These are phyloP conservation scores for Vaccinium darrowii DNA, from an alignment of 148 eudicot genomes.

Conservation along the genomic window DNA sequence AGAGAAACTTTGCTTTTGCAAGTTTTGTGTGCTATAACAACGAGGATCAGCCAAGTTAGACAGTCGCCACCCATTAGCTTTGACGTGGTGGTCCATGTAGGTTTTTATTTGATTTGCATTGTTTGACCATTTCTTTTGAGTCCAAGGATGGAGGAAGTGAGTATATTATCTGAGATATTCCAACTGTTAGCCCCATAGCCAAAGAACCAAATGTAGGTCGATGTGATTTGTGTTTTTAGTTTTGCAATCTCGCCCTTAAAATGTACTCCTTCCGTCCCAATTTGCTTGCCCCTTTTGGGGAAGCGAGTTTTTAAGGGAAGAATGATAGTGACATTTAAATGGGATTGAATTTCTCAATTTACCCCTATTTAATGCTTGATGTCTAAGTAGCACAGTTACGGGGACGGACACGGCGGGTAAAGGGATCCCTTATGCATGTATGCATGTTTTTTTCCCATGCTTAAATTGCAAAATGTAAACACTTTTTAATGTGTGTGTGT, in stretches of 20 bases:
- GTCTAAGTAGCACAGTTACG: no score
- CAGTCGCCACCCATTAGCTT: background rate
- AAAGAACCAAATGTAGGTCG: background rate
- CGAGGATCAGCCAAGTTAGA: background rate
- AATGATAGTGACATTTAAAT: no score
- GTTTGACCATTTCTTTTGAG: background rate
- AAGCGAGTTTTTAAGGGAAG: no score
- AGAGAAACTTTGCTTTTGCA: background rate
- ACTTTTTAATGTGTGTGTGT: no score
- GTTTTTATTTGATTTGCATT: background rate
- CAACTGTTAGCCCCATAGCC: background rate
- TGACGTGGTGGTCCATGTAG: background rate
- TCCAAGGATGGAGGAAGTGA: background rate
- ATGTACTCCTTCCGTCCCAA: background rate
- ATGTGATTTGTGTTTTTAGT: background rate
- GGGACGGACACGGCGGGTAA: no score
- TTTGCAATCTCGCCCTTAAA: background rate
- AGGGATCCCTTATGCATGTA: no score
- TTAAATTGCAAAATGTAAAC: no score
- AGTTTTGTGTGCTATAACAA: background rate
- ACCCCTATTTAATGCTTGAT: no score
- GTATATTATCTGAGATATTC: background rate
- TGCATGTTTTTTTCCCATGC: no score
- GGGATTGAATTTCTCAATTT: no score
- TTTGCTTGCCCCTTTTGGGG: no score